Percentiles rank a stretch among this genome's conserved stretches.
phyloP scores from a whole-genome alignment of 2,329 filamentous ascomycete genomes.

The Cordyceps cateniannulata region DNA sequence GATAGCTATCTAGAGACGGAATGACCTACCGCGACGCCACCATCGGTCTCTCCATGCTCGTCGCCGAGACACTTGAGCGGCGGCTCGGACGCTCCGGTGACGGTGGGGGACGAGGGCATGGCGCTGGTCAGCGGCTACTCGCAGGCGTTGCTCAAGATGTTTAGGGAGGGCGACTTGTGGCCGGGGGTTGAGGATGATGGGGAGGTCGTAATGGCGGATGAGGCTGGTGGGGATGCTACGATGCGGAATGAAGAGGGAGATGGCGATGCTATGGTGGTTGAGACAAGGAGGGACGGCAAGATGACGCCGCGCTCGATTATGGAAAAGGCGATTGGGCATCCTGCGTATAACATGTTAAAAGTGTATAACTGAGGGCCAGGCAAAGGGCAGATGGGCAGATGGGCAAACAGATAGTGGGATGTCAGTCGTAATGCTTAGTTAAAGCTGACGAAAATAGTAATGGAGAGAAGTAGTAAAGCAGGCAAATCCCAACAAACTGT shows the following conservation, averaged over 20 bases:
- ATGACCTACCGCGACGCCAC: too few species aligned
- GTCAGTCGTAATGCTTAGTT: too few species aligned
- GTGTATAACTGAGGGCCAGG: constrained; percentile 25
- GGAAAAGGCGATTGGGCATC: constrained; percentile 44
- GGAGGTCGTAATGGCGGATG: too few species aligned
- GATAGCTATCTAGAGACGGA: too few species aligned
- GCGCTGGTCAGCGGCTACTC: constrained; percentile 50
- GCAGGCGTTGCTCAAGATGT: constrained; percentile 51
- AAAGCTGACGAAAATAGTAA: too few species aligned
- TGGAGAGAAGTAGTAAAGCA: too few species aligned
- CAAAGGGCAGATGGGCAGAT: too few species aligned
- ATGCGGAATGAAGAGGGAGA: constrained; percentile 18
- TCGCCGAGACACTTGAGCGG: background rate
- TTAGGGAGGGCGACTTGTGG: constrained; percentile 43
- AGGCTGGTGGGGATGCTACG: constrained; percentile 28
- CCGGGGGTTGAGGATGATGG: constrained; percentile 29
- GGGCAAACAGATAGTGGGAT: too few species aligned
- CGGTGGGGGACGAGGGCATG: constrained; percentile 36
- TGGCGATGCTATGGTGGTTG: constrained; percentile 14
- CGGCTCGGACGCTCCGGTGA: constrained; percentile 33
- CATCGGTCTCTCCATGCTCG: too few species aligned
- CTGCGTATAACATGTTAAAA: constrained; percentile 48
- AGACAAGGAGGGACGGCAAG: constrained; percentile 22
- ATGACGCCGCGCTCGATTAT: constrained; percentile 38
- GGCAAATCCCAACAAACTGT: too few species aligned